Evolutionary conservation across 164 flowering plant species (phyloP).

Genomic region (Cinnamomum micranthum): DNA sequence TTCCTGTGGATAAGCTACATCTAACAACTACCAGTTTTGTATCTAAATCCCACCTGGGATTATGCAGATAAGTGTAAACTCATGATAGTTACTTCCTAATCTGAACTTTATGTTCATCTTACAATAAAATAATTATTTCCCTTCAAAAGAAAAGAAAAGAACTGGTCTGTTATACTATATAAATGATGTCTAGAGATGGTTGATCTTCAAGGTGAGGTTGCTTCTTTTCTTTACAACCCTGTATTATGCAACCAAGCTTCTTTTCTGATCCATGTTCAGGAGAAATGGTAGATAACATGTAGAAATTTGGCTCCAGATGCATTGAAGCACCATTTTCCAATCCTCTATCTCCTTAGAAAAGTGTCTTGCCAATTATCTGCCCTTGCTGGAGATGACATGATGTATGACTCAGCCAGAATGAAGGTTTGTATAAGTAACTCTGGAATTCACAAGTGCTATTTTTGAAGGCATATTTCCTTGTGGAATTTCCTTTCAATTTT

Average conservation of each 20-base stretch:
- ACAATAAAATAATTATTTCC: no score
- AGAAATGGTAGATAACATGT: conserved; percentile 6
- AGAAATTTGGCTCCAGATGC: conserved; percentile 11
- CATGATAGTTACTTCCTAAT: no score
- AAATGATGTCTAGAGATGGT: conserved; percentile 1
- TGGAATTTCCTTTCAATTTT: no score
- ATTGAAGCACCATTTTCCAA: neutral
- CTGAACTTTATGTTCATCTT: no score
- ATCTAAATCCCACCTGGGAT: no score
- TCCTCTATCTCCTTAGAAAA: neutral
- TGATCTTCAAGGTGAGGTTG: neutral
- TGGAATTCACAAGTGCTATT: neutral
- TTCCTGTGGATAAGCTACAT: no score
- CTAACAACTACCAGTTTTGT: no score
- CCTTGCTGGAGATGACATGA: conserved; percentile 5
- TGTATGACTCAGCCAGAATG: conserved; percentile 9
- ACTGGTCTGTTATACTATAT: conserved; percentile 2
- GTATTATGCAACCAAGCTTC: conserved; percentile 6
- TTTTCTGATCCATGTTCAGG: conserved; percentile 4
- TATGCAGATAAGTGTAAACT: no score
- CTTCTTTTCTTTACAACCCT: conserved; percentile 5
- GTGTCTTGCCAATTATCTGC: neutral
- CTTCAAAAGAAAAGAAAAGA: neutral
- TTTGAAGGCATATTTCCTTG: no score
- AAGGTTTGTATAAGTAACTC: conserved; percentile 10